phyloP scores from a whole-genome alignment of 2,329 filamentous ascomycete species.

The Lachnellula arida region DNA sequence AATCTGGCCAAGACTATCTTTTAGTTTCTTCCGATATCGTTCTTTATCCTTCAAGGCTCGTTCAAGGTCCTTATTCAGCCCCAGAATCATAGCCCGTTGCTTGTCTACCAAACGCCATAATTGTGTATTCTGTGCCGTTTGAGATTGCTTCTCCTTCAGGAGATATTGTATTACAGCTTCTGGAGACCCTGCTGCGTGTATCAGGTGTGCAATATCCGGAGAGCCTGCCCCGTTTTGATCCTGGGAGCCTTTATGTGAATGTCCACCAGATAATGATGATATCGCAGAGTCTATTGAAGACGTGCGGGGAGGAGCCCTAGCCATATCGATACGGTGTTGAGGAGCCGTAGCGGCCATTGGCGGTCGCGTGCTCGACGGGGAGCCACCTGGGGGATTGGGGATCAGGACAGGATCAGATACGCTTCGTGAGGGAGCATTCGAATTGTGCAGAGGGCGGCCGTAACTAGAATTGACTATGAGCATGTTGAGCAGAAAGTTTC shows the following conservation, averaged over 20 bases:
- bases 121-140: conserved; percentile 84
- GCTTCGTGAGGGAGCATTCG: conserved; percentile 31
- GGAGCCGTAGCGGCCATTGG: conserved; percentile 28
- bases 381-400: conserved; percentile 21
- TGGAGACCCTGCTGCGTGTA: conserved; percentile 79
- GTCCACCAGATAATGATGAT: conserved; percentile 64
- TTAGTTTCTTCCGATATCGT: conserved; percentile 83
- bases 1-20: conserved; percentile 56
- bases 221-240: conserved; percentile 47
- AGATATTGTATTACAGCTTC: conserved; percentile 86
- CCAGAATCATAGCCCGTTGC: conserved; percentile 87
- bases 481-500: background rate
- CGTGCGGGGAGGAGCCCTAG: conserved; percentile 54
- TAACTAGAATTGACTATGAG: conserved; percentile 15
- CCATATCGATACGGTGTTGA: conserved; percentile 28
- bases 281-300: conserved; percentile 93
- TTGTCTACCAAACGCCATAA: conserved; percentile 96
- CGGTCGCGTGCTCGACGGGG: conserved; percentile 17
- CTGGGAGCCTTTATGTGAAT: conserved; percentile 53
- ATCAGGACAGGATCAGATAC: conserved; percentile 30
- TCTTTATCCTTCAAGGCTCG: conserved; percentile 91
- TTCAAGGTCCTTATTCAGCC: conserved; percentile 91
- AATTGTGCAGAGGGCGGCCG: conserved; percentile 19
- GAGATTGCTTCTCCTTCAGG: conserved; percentile 85
- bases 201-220: conserved; percentile 74